Base-by-base conservation (phyloP, 164 flowering plant genomes). In the Umbilicus rupestris region DNA sequence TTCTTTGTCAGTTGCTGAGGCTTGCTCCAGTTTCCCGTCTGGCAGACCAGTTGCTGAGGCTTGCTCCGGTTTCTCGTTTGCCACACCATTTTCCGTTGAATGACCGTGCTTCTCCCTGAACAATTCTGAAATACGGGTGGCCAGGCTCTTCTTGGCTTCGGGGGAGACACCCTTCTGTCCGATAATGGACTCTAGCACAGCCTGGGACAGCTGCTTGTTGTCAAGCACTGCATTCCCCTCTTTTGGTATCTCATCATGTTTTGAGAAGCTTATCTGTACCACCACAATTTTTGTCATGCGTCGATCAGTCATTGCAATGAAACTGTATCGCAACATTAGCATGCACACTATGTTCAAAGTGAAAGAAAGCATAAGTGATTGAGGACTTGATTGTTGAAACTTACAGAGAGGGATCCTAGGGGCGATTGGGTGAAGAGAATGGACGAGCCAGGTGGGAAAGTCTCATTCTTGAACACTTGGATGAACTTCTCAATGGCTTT, bases 361-460 rank as follows among this genome's bases (percentile, higher is more conserved):
- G 11, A 20, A 41, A 26, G 50, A 22, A 28, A 1, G 17, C 0
- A 2, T 5, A 39, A 28, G 4, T 35, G 37, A 41, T 41, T 5
- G 11, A 26, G 17, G 1, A 19, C 4, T 15, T 39, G 14, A 24
- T n/a, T 26, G 30, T 35, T 35, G n/a, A n/a, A n/a, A 35, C 81
- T 55, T n/a, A 92, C 98, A 41, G 85, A 80, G 31, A 85, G 62
- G 9, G 88, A 77, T 33, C 92, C 93, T 0, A 17, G 39, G 6
- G 94, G 81, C 0, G 84, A 80, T n/a, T 75, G 82, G 3, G 91
- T 86, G 80, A 89, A 87, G 10, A 89, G 78, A 46, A 94, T 83
- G 30, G 95, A 86, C 65, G 87, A 60, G 3, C 88, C 91, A 10
- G 97, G 93, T 9, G 95, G 85, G 73, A 89, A 86, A 22, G 7